A percentile compares a stretch with the other conserved stretches of the same genome.
phyloP scores from a whole-genome alignment of 371 early-diverging fungal genomes.

The Fennellomyces sp. region DNA sequence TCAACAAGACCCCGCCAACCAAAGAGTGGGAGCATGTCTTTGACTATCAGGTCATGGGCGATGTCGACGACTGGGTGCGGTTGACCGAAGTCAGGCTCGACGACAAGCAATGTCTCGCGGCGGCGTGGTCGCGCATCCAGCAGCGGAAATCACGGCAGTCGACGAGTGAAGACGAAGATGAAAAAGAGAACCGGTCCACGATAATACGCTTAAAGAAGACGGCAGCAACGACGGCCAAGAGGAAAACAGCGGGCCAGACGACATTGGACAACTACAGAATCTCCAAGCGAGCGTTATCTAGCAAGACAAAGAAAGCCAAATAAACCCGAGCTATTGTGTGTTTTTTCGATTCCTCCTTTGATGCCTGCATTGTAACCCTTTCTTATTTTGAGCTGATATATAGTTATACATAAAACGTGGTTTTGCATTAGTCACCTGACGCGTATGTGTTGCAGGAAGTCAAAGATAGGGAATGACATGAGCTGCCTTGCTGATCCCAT shows the following conservation, averaged over 20 bases:
- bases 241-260: slow-evolving; percentile 12
- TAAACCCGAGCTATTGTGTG: neutral
- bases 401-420: too few species aligned
- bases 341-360: too few species aligned
- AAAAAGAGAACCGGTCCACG: slow-evolving; percentile 22
- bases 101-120: slow-evolving; percentile 9
- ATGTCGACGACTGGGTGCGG: slow-evolving; percentile 72
- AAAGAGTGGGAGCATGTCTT: slow-evolving; percentile 88
- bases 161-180: slow-evolving; percentile 31
- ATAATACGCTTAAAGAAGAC: slow-evolving; percentile 1
- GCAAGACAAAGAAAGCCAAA: neutral
- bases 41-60: slow-evolving; percentile 86
- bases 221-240: slow-evolving; percentile 12
- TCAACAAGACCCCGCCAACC: slow-evolving; percentile 64
- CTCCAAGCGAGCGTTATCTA: slow-evolving; percentile 8
- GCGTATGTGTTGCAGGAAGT: too few species aligned
- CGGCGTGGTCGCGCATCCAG: slow-evolving; percentile 28
- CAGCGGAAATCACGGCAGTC: slow-evolving; percentile 26
- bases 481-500: too few species aligned
- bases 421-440: too few species aligned
- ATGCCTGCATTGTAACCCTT: too few species aligned
- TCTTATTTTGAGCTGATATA: too few species aligned
- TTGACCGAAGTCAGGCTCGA: slow-evolving; percentile 13
- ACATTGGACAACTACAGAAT: slow-evolving; percentile 11
- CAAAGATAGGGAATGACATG: too few species aligned